Base-by-base conservation (phyloP, 2,329 filamentous ascomycete genomes). In the Aspergillus ibericus region DNA sequence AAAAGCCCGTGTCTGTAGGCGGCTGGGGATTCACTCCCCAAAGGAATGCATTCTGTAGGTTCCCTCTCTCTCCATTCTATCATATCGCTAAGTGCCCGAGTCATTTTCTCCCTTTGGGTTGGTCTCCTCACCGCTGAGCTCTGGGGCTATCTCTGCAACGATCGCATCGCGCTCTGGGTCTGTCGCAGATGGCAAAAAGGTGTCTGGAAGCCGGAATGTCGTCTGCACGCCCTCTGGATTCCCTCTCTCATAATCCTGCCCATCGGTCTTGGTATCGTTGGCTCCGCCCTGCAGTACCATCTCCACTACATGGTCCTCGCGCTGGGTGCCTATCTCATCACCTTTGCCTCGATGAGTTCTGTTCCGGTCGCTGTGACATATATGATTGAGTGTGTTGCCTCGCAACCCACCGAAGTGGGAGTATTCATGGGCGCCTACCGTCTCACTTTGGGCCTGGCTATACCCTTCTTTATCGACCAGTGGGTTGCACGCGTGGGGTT, bases 301-400 rank as follows among this genome's bases (percentile, higher is more conserved):
- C 32, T 52, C 6, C 34, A 52, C 20, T 40, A 52, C 18, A 52
- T 52, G 49, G 34, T 52, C 5, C 49, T 52, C 2, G 49, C 49
- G 5, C n/a, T 52, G 2, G 49, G 49, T n/a, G 49, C 49, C 20
- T 52, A 52, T 15, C 49, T 52, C 13, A 52, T 52, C 13, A 52
- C 49, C 18, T 52, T 52, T 25, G 49, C 49, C 3, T 52, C 49
- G 5, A 52, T 52, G 49, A 52, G 49, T 34, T 52, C 49, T 18
- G 49, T 52, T 12, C 49, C 34, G 1, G 34, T 20, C 1, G 16
- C 49, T 8, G 49, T 52, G 9, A 52, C 49, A 2, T 52, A 40
- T 8, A 38, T 38, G 20, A 52, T 38, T 3, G 49, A 52, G 25
- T 52, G 49, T n/a, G 49, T 52, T 6, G 32, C 49, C 20, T 35